Percentiles rank a stretch among this genome's conserved stretches.
Evolutionary conservation across 352 stramenopile genomes (phyloP).

Genomic region (Bremia lactucae): DNA sequence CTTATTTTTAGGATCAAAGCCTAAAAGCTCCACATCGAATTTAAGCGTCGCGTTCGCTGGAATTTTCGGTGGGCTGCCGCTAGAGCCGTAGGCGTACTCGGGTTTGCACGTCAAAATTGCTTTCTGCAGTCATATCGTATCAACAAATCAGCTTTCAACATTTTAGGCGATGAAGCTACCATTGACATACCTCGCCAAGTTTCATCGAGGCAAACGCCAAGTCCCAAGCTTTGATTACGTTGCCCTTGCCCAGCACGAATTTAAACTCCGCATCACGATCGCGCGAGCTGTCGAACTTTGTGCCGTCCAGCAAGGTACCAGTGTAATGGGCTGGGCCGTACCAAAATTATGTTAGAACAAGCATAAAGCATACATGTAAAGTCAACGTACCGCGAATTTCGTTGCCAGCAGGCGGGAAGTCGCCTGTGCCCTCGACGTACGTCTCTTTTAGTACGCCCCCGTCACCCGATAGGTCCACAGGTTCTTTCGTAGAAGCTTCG

Average conservation of each 20-base stretch:
- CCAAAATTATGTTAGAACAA: neutral
- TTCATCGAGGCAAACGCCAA: conserved; percentile 90
- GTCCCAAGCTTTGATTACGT: conserved; percentile 87
- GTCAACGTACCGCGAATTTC: conserved; percentile 60
- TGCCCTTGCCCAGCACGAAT: conserved; percentile 82
- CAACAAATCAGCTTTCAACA: too few species aligned
- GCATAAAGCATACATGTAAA: conserved; percentile 1
- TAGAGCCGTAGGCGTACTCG: conserved; percentile 91
- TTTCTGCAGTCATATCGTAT: conserved; percentile 39
- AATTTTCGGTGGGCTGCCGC: conserved; percentile 89
- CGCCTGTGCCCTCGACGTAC: conserved; percentile 80
- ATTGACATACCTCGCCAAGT: conserved; percentile 73
- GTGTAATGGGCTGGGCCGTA: conserved; percentile 88
- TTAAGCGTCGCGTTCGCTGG: conserved; percentile 88
- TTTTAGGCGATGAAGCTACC: neutral
- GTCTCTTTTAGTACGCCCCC: conserved; percentile 89
- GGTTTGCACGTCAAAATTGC: conserved; percentile 86
- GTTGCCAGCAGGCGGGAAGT: conserved; percentile 62
- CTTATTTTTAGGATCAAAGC: conserved; percentile 91
- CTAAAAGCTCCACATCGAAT: conserved; percentile 94
- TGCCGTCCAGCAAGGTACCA: conserved; percentile 88
- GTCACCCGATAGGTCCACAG: conserved; percentile 77
- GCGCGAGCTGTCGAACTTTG: conserved; percentile 91
- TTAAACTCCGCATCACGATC: conserved; percentile 83
- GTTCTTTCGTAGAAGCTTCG: conserved; percentile 26